These are phyloP conservation scores for Trichoderma simmonsii DNA, from an alignment of 2,329 filamentous ascomycete species.

Conservation along the genomic window DNA sequence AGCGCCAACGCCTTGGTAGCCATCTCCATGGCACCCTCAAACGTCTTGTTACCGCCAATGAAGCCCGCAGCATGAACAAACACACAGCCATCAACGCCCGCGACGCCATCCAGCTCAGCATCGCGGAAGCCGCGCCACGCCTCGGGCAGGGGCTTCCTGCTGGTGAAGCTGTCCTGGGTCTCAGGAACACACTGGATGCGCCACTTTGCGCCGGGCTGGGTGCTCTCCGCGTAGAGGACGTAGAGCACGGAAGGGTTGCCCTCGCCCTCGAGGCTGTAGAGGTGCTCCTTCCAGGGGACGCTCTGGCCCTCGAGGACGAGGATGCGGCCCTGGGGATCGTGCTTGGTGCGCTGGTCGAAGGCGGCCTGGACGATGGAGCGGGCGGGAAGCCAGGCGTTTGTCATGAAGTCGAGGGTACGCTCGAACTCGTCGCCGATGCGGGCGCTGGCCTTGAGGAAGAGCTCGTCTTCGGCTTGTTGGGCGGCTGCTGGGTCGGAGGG, in stretches of 20 bases:
- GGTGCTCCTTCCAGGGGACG: slow-evolving; percentile 94
- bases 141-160: slow-evolving; percentile 86
- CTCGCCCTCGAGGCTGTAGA: slow-evolving; percentile 74
- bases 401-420: slow-evolving; percentile 73
- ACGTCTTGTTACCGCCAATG: slow-evolving; percentile 92
- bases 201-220: slow-evolving; percentile 76
- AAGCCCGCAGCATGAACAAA: slow-evolving; percentile 96
- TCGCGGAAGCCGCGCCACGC: slow-evolving; percentile 90
- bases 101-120: slow-evolving; percentile 71
- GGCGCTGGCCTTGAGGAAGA: slow-evolving; percentile 71
- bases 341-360: slow-evolving; percentile 64
- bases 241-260: slow-evolving; percentile 64
- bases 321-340: slow-evolving; percentile 73
- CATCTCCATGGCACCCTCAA: slow-evolving; percentile 84
- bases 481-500: slow-evolving; percentile 50
- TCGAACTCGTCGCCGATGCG: slow-evolving; percentile 90
- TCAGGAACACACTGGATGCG: slow-evolving; percentile 89
- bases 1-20: slow-evolving; percentile 66
- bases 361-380: slow-evolving; percentile 73
- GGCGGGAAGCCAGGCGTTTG: slow-evolving; percentile 80
- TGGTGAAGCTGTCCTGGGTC: slow-evolving; percentile 81
- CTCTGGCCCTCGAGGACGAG: slow-evolving; percentile 74
- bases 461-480: slow-evolving; percentile 74
- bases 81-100: slow-evolving; percentile 69
- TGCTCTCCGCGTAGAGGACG: slow-evolving; percentile 86